phyloP scores from a whole-genome alignment of 805 yeast genomes.

The Clavispora fructus region DNA sequence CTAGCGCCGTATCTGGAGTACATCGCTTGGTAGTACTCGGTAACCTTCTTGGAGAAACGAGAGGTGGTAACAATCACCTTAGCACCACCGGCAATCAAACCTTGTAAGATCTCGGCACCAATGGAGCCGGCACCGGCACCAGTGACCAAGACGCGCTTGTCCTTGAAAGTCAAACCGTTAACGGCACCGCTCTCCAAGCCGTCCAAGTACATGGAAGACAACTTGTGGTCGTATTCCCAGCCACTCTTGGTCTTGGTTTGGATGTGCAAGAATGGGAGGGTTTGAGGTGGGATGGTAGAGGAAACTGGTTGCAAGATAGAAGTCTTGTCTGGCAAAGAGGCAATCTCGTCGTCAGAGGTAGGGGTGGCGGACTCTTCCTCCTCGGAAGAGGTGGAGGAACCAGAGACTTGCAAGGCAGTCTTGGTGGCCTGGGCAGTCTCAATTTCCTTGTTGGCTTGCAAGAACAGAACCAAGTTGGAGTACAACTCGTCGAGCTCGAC shows the following conservation, averaged over 20 bases:
- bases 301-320: conserved; percentile 71
- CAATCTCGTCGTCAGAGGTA: conserved; percentile 67
- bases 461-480: conserved; percentile 63
- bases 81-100: conserved; percentile 96
- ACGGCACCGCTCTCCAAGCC: conserved; percentile 92
- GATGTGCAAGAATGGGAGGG: conserved; percentile 91
- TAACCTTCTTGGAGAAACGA: conserved; percentile 86
- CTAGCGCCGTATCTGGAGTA: conserved; percentile 90
- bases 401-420: conserved; percentile 37
- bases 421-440: conserved; percentile 61
- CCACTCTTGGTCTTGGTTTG: conserved; percentile 71
- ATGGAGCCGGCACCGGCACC: conserved; percentile 99
- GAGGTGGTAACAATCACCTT: conserved; percentile 95
- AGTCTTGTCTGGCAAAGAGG: conserved; percentile 71
- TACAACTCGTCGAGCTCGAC: conserved; percentile 67
- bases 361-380: conserved; percentile 27
- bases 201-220: conserved; percentile 76
- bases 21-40: conserved; percentile 92
- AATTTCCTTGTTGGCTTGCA: conserved; percentile 65
- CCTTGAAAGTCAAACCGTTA: conserved; percentile 86
- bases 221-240: conserved; percentile 80
- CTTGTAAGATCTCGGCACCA: conserved; percentile 95
- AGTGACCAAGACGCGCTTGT: conserved; percentile 84
- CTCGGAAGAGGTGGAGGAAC: conserved; percentile 41
- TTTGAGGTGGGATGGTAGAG: conserved; percentile 67